Base-by-base conservation (phyloP, 768 basidiomycete species). In the Pleurotus pulmonarius region DNA sequence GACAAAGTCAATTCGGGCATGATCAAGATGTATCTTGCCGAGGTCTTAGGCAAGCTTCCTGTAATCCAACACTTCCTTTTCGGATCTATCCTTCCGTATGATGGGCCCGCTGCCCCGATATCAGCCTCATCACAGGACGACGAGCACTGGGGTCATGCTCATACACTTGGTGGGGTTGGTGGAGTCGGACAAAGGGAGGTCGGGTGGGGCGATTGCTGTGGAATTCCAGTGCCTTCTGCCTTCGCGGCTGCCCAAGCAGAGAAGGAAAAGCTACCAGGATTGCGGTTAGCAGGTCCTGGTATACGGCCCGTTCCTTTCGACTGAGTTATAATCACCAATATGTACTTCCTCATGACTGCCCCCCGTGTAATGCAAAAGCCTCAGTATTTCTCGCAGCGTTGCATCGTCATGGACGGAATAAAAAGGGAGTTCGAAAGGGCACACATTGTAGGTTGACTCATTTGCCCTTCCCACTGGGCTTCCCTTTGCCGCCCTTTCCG, bases 11-110 rank as follows among this genome's bases (percentile, higher is more conserved):
- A 98, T 69, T 72, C 78, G 4, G 96, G 96, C 3, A 97, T 99
- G 93, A 79, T 91, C 71, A 99, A 98, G 70, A 98, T 99, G 96
- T 98, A 95, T 74, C 78, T 79, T 44, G 95, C 93, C 38, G 95
- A 99, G 70, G 96, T 99, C 0, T 79, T 98, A 9, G 90, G 88
- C 57, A 98, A 98, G 65, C 85, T 98, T 2, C 96, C 97, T 1
- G 94, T 99, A 56, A 83, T 92, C 38, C 96, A 98, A 70, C 97
- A 99, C 71, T 95, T 98, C 70, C 77, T 95, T 45, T 98, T 98
- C 63, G 96, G 97, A 2, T 86, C 86, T 1, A 75, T 97, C 61
- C 81, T 89, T 2, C 68, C 77, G 0, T 92, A 86, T 66, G 82
- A 85, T 15, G 90, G 87, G 0, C 83, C 86, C 5, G 66, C 75